Evolutionary conservation across 495 filamentous ascomycete genomes (phyloP).

Genomic region (Xylaria longipes): DNA sequence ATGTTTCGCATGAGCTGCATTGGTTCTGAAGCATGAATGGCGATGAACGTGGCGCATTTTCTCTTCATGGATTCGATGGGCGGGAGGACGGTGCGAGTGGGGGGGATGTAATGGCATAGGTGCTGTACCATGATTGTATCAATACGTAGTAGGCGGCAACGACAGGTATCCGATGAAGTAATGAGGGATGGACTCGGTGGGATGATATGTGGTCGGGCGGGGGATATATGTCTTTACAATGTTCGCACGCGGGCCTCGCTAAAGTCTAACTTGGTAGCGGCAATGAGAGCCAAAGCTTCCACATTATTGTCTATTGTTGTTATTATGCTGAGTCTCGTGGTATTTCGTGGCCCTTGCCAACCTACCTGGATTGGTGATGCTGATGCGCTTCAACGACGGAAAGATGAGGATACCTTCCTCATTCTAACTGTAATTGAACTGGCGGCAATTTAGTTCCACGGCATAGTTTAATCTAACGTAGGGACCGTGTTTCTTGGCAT

Average conservation of each 20-base stretch:
- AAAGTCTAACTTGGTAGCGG: not conserved
- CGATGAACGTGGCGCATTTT: not conserved
- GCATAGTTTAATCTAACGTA: too few species aligned
- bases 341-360: too few species aligned
- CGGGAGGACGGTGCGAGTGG: not conserved
- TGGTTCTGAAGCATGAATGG: slow-evolving; percentile 8
- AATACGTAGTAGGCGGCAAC: not conserved
- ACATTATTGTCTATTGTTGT: not conserved
- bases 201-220: not conserved
- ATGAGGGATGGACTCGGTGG: slow-evolving; percentile 4
- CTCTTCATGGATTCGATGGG: not conserved
- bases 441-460: too few species aligned
- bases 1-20: slow-evolving; percentile 8
- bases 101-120: slow-evolving; percentile 1
- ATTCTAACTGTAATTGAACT: too few species aligned
- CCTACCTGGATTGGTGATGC: too few species aligned
- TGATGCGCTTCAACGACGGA: too few species aligned
- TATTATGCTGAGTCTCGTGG: not conserved
- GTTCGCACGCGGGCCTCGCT: not conserved
- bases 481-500: too few species aligned
- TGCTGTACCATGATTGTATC: slow-evolving; percentile 2
- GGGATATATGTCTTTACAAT: not conserved
- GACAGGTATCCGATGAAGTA: not conserved
- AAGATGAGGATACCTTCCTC: too few species aligned
- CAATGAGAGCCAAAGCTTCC: not conserved